A percentile compares a stretch with the other conserved stretches of the same genome.
phyloP scores from a whole-genome alignment of 192 early-diverging fungal species.

The Ambispora gerdemannii region DNA sequence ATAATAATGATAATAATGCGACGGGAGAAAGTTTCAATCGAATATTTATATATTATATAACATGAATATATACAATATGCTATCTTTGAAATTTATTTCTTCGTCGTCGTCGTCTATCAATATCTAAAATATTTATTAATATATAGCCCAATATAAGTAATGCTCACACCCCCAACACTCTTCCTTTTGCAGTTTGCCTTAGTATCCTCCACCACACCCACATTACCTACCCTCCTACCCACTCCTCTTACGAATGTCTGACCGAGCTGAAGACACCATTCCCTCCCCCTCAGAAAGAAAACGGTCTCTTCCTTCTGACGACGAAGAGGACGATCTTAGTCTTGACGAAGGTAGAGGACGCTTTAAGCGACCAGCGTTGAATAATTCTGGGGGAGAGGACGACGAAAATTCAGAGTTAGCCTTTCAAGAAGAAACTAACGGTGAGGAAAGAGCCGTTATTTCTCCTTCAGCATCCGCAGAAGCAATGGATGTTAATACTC shows the following conservation, averaged over 20 bases:
- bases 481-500: constrained; percentile 22
- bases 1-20: not conserved
- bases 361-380: constrained; percentile 45
- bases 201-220: not conserved
- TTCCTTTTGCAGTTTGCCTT: constrained; percentile 28
- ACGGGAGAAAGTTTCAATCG: not conserved
- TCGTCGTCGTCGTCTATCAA: too few relatives aligned
- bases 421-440: not conserved
- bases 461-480: constrained; percentile 20
- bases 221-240: not conserved
- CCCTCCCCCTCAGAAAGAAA: constrained; percentile 43
- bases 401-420: constrained; percentile 22
- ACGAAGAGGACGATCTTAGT: constrained; percentile 42
- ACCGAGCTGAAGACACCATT: constrained; percentile 18
- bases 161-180: constrained; percentile 27
- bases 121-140: too few relatives aligned
- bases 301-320: constrained; percentile 44
- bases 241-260: constrained; percentile 28
- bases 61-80: not conserved
- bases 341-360: constrained; percentile 40
- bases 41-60: not conserved
- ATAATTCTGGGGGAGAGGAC: constrained; percentile 34
- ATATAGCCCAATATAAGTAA: constrained; percentile 23
- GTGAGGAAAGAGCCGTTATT: constrained; percentile 2
- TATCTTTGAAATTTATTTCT: constrained; percentile 21